Evolutionary conservation across 2,329 filamentous ascomycete genomes (phyloP), one percentile per base, ranked within the genome.

Genomic region (Botryosphaeria dothidea): DNA sequence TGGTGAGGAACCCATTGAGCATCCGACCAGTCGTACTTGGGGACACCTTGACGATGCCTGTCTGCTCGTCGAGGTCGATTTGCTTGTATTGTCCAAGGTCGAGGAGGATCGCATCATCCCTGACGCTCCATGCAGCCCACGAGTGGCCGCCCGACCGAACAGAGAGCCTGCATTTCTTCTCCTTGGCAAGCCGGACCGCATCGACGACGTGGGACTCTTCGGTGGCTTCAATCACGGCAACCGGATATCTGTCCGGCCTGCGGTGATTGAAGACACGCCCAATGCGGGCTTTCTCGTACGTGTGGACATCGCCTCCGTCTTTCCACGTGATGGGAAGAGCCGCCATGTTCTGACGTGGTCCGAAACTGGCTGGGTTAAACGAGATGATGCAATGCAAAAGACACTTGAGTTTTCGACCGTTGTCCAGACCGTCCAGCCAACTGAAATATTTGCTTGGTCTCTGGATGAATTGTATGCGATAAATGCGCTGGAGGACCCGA

Each of bases 91-190:
- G 71, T n/a, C 75, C 77, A 11, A 82, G 67, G 56, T 81, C 79
- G 19, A 81, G 71, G 3, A 81, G 68, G 45, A 85, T 76, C 0
- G 82, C 81, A 66, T 81, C 75, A 13, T 83, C 79, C 17, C 81
- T 75, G 0, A 84, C 78, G 65, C 79, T 82, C 82, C 82, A 84
- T 0, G 78, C 82, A 0, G 82, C 80, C 79, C 80, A 84, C 65
- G 74, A 78, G 66, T 85, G 83, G 0, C 83, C 83, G 4, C 83
- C 83, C 6, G 80, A 81, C 3, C 82, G 77, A 3, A 84, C 76
- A 1, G 81, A 82, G 1, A 84, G 73, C 3, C 79, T 75, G 66
- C 71, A 75, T 6, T 73, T 68, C 7, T 71, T 61, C 29, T 75
- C 58, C 1, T 67, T 72, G 1, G 81, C 81, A 6, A 83, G 70